Evolutionary conservation across 257 asterid genomes (phyloP), one percentile per base, ranked within the genome.

Genomic region (Petunia axillaris): DNA sequence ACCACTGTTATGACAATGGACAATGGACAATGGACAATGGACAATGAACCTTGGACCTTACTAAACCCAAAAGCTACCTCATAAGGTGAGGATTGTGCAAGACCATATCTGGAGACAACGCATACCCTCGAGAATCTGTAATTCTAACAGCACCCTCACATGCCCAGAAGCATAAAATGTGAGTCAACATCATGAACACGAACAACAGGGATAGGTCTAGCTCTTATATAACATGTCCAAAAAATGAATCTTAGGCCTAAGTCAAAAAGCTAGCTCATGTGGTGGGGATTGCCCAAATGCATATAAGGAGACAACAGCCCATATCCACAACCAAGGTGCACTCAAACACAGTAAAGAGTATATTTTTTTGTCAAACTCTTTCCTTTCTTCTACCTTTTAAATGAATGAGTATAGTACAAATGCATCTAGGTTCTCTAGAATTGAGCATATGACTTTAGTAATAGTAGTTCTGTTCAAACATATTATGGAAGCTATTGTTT

Each of bases 241-340:
- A 55, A 55, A 40, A 40, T 14, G 52, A 6, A 65, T 65, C 41
- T 70, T 70, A 9, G 43, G 77, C 1, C 60, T 25, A 71, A 46
- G 25, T 71, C 58, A 71, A 71, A 52, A 71, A 48, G 13, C 77
- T 10, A 71, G 60, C 6, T 70, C 40, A 48, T 48, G 43, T 46
- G 5, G 8, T 5, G 35, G 10, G 43, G 59, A 71, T 25, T 8
- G 16, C 1, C 54, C 60, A 71, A 10, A 35, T 9, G 3, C 77
- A 70, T 16, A 46, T 25, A 25, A 48, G 25, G 11, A 46, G 25
- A 70, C 6, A 70, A 44, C 13, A 25, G 25, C 11, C 9, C 43
- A 46, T 46, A 70, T 7, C 38, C 77, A 25, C 67, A 35, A 25
- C 67, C 10, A 35, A 25, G 13, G 39, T 1, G 38, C 35, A 60